A percentile compares a stretch with the other conserved stretches of the same genome.
Evolutionary conservation across 2,329 filamentous ascomycete genomes (phyloP).

Genomic region (Aspergillus fumigatiaffinis): DNA sequence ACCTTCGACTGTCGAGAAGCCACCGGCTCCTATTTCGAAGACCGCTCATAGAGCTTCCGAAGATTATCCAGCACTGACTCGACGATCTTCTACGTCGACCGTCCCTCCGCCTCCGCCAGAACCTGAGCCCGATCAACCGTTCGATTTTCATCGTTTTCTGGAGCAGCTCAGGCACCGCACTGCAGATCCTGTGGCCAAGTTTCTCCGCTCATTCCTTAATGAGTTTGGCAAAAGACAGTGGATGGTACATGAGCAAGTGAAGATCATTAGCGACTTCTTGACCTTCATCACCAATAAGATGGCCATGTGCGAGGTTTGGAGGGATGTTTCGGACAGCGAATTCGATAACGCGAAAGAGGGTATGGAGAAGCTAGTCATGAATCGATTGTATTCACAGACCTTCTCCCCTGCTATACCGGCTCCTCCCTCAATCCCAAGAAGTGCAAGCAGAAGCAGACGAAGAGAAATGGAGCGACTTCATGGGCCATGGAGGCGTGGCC

Average conservation of each 20-base stretch:
- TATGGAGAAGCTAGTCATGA: slow-evolving; percentile 99
- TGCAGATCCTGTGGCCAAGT: slow-evolving; percentile 95
- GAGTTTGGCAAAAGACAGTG: slow-evolving; percentile 98
- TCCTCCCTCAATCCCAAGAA: slow-evolving; percentile 62
- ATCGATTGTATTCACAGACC: slow-evolving; percentile 88
- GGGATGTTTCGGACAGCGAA: slow-evolving; percentile 89
- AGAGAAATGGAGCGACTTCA: slow-evolving; percentile 65
- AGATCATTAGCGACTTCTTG: slow-evolving; percentile 95
- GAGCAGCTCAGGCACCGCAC: slow-evolving; percentile 95
- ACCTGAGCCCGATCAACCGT: slow-evolving; percentile 80
- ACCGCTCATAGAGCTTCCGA: slow-evolving; percentile 23
- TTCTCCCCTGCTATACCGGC: slow-evolving; percentile 91
- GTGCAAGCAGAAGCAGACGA: slow-evolving; percentile 60
- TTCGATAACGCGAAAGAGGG: slow-evolving; percentile 98
- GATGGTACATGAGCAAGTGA: slow-evolving; percentile 99
- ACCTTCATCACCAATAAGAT: slow-evolving; percentile 98
- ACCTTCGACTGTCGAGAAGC: slow-evolving; percentile 14
- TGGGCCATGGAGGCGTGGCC: slow-evolving; percentile 81
- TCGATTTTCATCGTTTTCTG: slow-evolving; percentile 95
- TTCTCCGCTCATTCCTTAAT: slow-evolving; percentile 85
- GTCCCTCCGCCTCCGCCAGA: slow-evolving; percentile 62
- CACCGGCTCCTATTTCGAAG: slow-evolving; percentile 24
- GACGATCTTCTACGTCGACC: slow-evolving; percentile 34
- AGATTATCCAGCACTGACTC: slow-evolving; percentile 22
- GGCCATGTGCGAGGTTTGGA: slow-evolving; percentile 95